Base-by-base conservation (phyloP, 768 basidiomycete genomes). In the Hygrophorus russula region DNA sequence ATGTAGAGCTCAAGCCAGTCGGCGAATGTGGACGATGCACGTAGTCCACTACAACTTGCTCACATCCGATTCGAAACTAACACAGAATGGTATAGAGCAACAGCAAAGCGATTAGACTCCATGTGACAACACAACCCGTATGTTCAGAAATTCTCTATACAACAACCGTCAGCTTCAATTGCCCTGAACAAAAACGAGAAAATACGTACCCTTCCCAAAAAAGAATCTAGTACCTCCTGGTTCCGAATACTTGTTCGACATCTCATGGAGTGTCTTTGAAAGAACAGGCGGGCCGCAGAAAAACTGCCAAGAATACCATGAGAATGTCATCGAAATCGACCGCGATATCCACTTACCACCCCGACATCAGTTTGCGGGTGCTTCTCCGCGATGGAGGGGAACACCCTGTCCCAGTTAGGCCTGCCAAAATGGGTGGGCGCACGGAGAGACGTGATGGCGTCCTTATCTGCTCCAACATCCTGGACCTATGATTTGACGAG, bases 351-450 rank as follows among this genome's bases (percentile, higher is more conserved):
- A 69, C 74, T 46, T 57, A 85, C 82, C 58, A 94, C 90, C 41
- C 91, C 92, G 42, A 88, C 79, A 55, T 93, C 91, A 1, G 92
- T 85, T 51, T 87, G 82, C 0, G 82, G 78, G 52, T 96, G 93
- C 59, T 82, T 87, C 55, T 85, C 78, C 2, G 70, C 70, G 44
- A 97, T 76, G 9, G 81, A 82, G 27, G 65, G 55, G 62, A 85
- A 87, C 11, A 82, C 76, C 35, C 73, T 70, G 50, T 82, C 80
- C 84, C 81, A 85, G 59, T 93, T 91, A 12, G 91, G 91, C 46
- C 91, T 65, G 34, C 92, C 88, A 56, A 84, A 93, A 63, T 94
- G 91, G 8, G 93, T 97, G 0, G 93, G 93, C 0, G 93, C 82
- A 15, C 90, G 75, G 9, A 96, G 68, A 1, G 80, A 73, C 3